phyloP scores from a whole-genome alignment of 1,284 basidiomycete species.

The Cutaneotrichosporon dermatis region DNA sequence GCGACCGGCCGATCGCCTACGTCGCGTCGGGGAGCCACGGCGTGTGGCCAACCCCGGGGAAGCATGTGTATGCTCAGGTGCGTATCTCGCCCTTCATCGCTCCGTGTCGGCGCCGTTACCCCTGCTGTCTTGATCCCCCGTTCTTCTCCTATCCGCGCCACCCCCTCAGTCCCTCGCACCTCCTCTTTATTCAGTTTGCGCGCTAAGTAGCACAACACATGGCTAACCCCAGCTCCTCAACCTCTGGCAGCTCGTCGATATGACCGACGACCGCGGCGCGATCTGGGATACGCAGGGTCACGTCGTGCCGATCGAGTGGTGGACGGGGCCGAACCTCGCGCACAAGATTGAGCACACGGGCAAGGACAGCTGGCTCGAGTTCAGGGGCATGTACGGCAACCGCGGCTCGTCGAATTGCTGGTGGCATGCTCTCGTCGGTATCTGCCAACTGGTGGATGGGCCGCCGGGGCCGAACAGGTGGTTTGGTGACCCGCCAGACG shows the following conservation, averaged over 20 bases:
- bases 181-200: no score
- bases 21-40: slow-evolving; percentile 43
- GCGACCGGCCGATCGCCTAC: slow-evolving; percentile 40
- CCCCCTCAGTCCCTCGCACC: no score
- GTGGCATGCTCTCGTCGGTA: slow-evolving; percentile 35
- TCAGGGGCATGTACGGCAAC: slow-evolving; percentile 40
- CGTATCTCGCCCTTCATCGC: not conserved
- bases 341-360: slow-evolving; percentile 26
- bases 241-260: slow-evolving; percentile 39
- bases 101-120: no score
- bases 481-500: slow-evolving; percentile 36
- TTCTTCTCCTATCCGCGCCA: no score
- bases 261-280: slow-evolving; percentile 39
- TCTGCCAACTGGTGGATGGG: slow-evolving; percentile 41
- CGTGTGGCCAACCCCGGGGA: slow-evolving; percentile 40
- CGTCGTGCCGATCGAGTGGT: slow-evolving; percentile 39
- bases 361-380: slow-evolving; percentile 39
- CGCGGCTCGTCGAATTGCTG: slow-evolving; percentile 38
- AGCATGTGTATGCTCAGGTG: slow-evolving; percentile 42
- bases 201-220: not conserved
- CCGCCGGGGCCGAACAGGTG: slow-evolving; percentile 41
- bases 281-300: slow-evolving; percentile 43
- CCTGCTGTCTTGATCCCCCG: no score
- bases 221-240: slow-evolving; percentile 28
- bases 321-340: slow-evolving; percentile 25